Base-by-base conservation (phyloP, 2,329 filamentous ascomycete genomes). In the Pseudocercospora vitis region DNA sequence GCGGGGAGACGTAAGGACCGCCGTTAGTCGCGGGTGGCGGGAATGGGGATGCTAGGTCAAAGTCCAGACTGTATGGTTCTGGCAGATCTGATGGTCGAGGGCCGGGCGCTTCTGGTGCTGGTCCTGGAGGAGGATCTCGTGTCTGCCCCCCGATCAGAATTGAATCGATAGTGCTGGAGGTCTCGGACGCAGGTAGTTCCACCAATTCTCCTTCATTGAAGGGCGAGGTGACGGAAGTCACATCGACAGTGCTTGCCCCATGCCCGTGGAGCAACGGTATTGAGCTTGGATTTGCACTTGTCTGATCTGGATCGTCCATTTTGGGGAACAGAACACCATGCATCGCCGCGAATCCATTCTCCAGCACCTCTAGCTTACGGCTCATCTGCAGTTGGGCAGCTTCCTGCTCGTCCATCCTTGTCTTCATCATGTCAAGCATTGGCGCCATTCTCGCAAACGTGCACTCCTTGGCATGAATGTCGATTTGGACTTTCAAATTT, bases 391-490 rank as follows among this genome's bases (percentile, higher is more conserved):
- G 73, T 48, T 77, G 69, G 21, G 65, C 65, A 16, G 71, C 68
- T 56, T 77, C 75, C 48, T 72, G 73, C 52, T 73, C 70, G 47
- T 75, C 73, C 50, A 76, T 66, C 11, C 72, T 68, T 45, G 73
- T 66, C 50, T 74, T 70, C 57, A 78, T 73, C 18, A 70, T 67
- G 28, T 68, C 63, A 50, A 78, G 68, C 26, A 74, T 67, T 0
- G 76, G 76, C 3, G 73, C 71, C 64, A 79, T 73, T 48, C 67
- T 74, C 7, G 76, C 76, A 62, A 78, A 74, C 3, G 71, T 68
- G 57, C 77, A 79, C 8, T 55, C 63, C 44, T 64, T 65, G 23
- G 72, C 69, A 50, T 79, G 77, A 8, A 59, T 59, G 19, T 71
- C 60, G n/a, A 74, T 66, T 16, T 72, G 64, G 7, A 60, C 63